These are phyloP conservation scores for Tolypocladium pustulatum DNA, from an alignment of 2,329 filamentous ascomycete species.

Conservation along the genomic window DNA sequence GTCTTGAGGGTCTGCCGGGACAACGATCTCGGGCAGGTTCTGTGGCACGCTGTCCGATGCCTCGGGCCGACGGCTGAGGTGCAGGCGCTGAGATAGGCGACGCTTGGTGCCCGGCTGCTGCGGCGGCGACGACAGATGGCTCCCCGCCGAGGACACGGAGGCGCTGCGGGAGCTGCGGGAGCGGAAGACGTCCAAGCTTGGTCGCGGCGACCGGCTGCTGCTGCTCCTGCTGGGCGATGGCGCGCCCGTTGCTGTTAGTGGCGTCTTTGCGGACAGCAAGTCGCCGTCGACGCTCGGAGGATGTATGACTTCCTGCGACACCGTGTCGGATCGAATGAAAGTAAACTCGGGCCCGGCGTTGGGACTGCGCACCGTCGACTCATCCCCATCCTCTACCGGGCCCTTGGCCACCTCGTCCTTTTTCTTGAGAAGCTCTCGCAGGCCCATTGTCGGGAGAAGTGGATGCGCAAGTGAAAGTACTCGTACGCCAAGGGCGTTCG, in stretches of 20 bases:
- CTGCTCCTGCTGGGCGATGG: neutral
- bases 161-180: conserved; percentile 36
- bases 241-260: neutral
- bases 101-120: conserved; percentile 19
- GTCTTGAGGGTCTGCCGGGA: conserved; percentile 30
- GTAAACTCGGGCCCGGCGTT: conserved; percentile 55
- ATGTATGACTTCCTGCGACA: conserved; percentile 66
- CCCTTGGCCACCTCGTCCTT: conserved; percentile 33
- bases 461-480: neutral
- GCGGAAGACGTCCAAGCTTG: conserved; percentile 35
- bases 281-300: conserved; percentile 38
- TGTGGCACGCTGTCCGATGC: conserved; percentile 66
- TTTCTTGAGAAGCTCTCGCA: conserved; percentile 44
- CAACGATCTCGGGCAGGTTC: conserved; percentile 65
- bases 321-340: conserved; percentile 77
- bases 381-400: conserved; percentile 9
- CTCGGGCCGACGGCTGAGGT: conserved; percentile 46
- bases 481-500: neutral
- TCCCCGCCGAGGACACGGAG: conserved; percentile 32
- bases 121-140: conserved; percentile 15
- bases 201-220: conserved; percentile 19
- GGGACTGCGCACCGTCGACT: conserved; percentile 24
- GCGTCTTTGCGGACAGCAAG: neutral
- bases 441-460: conserved; percentile 27
- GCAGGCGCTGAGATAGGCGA: conserved; percentile 60